Percentiles rank a stretch among this genome's conserved stretches.
Conservation (phyloP, 306 rosid genomes). For the Corylus heterophylla region DNA sequence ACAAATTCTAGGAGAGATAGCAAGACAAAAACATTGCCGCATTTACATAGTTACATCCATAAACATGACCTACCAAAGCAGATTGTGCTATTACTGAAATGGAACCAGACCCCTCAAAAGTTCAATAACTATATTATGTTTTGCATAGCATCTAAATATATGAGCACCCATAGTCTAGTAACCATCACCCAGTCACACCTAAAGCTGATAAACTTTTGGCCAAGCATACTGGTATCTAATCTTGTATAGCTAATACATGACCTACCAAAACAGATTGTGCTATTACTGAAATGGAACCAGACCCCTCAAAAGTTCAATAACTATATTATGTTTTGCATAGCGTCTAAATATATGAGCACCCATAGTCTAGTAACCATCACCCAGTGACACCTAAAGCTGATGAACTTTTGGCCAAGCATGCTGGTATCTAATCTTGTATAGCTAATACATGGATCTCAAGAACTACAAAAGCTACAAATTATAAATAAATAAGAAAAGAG, state of each 20-base stretch:
- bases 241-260: no score
- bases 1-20: background rate
- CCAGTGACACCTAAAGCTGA: no score
- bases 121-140: background rate
- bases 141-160: background rate
- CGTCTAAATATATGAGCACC: no score
- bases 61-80: background rate
- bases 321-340: no score
- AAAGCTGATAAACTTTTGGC: background rate
- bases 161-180: background rate
- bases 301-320: no score
- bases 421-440: background rate
- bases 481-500: no score
- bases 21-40: background rate
- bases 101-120: background rate
- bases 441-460: conserved; percentile 9
- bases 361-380: no score
- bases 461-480: conserved; percentile 8
- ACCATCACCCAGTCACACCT: background rate
- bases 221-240: background rate
- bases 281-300: no score
- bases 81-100: background rate
- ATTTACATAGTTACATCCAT: background rate
- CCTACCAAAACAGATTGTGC: no score
- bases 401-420: no score